phyloP scores from a whole-genome alignment of 148 eudicot species.

The Fagopyrum esculentum region DNA sequence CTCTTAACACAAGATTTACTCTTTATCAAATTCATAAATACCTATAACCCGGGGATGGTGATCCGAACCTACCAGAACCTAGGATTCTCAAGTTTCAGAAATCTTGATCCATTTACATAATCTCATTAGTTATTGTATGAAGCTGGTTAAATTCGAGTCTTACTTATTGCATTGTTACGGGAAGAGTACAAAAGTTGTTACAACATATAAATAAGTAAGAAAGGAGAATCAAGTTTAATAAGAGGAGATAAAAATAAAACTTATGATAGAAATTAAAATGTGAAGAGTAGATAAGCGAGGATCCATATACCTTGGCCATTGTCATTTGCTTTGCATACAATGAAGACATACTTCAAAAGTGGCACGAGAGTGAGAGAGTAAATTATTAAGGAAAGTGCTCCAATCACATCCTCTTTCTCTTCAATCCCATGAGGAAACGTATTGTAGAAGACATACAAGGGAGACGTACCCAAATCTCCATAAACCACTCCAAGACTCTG shows the following conservation, averaged over 20 bases:
- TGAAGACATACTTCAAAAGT: slow-evolving; percentile 85
- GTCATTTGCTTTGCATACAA: slow-evolving; percentile 87
- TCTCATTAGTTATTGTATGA: not conserved
- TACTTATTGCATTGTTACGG: not conserved
- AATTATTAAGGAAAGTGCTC: slow-evolving; percentile 90
- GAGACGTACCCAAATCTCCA: slow-evolving; percentile 98
- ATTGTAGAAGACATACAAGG: slow-evolving; percentile 91
- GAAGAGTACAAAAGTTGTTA: not conserved
- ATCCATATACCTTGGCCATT: slow-evolving; percentile 76
- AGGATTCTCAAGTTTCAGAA: not conserved
- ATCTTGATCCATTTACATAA: not conserved
- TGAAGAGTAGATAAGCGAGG: not conserved
- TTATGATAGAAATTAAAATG: not conserved
- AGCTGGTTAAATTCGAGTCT: not conserved
- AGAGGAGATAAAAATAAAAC: not conserved
- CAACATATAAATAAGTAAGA: not conserved
- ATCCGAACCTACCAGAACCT: not conserved
- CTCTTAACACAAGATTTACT: not conserved
- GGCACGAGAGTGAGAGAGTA: slow-evolving; percentile 92
- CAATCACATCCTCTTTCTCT: slow-evolving; percentile 76
- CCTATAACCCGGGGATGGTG: not conserved
- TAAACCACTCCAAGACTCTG: slow-evolving; percentile 99
- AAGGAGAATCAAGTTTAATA: not conserved
- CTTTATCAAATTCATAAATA: not conserved
- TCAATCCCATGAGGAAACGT: slow-evolving; percentile 68